Conservation (phyloP, 108 stramenopile genomes). For the Pseudonitzschia pungens region DNA sequence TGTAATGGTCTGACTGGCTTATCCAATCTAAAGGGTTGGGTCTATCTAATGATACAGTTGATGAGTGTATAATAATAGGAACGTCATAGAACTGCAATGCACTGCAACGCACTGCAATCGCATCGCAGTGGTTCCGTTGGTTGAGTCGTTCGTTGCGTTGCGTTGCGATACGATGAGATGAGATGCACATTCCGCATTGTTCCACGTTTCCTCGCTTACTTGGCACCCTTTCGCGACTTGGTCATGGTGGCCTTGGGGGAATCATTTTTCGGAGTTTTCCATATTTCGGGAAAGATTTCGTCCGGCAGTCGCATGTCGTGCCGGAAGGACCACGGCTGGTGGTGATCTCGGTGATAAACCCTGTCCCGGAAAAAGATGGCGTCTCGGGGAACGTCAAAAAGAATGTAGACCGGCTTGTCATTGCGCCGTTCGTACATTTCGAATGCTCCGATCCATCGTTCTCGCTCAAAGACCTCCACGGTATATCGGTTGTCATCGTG, state of each 20-base stretch:
- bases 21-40: too few relatives aligned
- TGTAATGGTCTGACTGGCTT: too few relatives aligned
- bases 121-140: too few relatives aligned
- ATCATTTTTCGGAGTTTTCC: slow-evolving; percentile 25
- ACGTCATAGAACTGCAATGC: too few relatives aligned
- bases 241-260: slow-evolving; percentile 3
- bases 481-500: slow-evolving; percentile 57
- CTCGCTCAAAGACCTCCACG: slow-evolving; percentile 46
- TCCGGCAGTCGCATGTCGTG: slow-evolving; percentile 81
- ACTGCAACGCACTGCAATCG: too few relatives aligned
- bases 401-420: neutral
- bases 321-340: slow-evolving; percentile 60
- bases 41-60: too few relatives aligned
- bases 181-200: too few relatives aligned
- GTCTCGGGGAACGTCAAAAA: slow-evolving; percentile 45
- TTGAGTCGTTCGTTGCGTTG: too few relatives aligned
- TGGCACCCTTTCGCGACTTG: neutral
- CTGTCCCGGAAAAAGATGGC: slow-evolving; percentile 49
- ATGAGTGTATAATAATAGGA: too few relatives aligned
- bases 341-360: slow-evolving; percentile 38
- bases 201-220: too few relatives aligned
- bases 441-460: neutral
- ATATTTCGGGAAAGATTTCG: slow-evolving; percentile 49
- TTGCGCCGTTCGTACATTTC: neutral
- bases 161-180: too few relatives aligned